These are phyloP conservation scores for Citrus medica DNA, from an alignment of 345 rosid genomes.

Conservation along the genomic window DNA sequence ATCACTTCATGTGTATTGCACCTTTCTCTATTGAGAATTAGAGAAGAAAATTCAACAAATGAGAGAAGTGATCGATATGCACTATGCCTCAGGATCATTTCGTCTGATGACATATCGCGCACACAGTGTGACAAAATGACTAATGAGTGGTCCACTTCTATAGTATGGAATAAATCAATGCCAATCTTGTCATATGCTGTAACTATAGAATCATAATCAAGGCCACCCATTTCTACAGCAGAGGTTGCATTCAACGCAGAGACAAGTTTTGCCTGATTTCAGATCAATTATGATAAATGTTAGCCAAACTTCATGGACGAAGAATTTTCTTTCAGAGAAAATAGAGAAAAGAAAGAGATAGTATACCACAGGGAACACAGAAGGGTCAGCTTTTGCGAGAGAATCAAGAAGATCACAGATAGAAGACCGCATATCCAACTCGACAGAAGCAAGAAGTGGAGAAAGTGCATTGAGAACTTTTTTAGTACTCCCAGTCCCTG, in stretches of 20 bases:
- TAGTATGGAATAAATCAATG: slow-evolving; percentile 41
- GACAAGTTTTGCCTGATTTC: slow-evolving; percentile 64
- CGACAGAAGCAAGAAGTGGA: slow-evolving; percentile 67
- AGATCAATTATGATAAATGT: slow-evolving; percentile 14
- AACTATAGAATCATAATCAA: slow-evolving; percentile 71
- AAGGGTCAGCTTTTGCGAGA: slow-evolving; percentile 64
- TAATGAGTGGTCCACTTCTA: slow-evolving; percentile 52
- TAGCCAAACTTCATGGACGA: slow-evolving; percentile 8
- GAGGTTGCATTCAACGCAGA: slow-evolving; percentile 70
- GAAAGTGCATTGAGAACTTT: slow-evolving; percentile 51
- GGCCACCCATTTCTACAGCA: slow-evolving; percentile 64
- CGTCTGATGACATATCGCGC: slow-evolving; percentile 72
- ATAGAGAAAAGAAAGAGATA: slow-evolving; percentile 12
- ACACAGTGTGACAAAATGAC: slow-evolving; percentile 76
- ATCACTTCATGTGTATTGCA: slow-evolving; percentile 26
- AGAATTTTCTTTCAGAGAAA: background rate
- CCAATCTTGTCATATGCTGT: slow-evolving; percentile 65
- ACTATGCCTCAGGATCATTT: slow-evolving; percentile 64
- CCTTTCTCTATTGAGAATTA: slow-evolving; percentile 37
- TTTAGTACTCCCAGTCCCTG: slow-evolving; percentile 41
- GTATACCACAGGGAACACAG: slow-evolving; percentile 58
- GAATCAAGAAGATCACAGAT: slow-evolving; percentile 71
- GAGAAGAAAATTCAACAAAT: slow-evolving; percentile 67
- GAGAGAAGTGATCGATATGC: slow-evolving; percentile 67
- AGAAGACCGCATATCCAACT: slow-evolving; percentile 51